Evolutionary conservation across 805 yeast genomes (phyloP).

Genomic region (Kockiozyma suomiensis): DNA sequence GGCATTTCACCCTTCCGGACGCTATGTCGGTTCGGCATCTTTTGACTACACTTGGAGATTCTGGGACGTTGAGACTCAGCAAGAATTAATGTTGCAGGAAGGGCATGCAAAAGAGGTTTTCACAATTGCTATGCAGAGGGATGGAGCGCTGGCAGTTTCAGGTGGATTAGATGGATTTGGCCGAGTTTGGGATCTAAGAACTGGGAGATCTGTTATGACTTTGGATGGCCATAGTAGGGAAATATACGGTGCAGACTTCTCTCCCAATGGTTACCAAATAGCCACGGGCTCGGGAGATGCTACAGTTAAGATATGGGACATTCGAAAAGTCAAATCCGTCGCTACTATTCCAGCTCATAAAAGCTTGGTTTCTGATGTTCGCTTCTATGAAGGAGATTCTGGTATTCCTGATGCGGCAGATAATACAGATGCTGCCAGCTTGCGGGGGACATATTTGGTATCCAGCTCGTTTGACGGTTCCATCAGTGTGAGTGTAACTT

Average conservation of each 20-base stretch:
- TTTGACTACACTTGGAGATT: slow-evolving; percentile 85
- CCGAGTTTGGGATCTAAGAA: slow-evolving; percentile 82
- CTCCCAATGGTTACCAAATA: slow-evolving; percentile 70
- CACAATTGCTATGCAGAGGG: slow-evolving; percentile 61
- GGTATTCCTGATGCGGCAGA: slow-evolving; percentile 34
- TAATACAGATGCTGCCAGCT: slow-evolving; percentile 41
- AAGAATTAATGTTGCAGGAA: slow-evolving; percentile 69
- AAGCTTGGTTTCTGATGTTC: slow-evolving; percentile 67
- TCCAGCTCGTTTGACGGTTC: slow-evolving; percentile 74
- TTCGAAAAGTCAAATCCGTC: slow-evolving; percentile 54
- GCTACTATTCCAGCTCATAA: slow-evolving; percentile 72
- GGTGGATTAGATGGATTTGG: slow-evolving; percentile 79
- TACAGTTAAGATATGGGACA: slow-evolving; percentile 80
- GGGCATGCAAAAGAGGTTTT: slow-evolving; percentile 81
- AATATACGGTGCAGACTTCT: slow-evolving; percentile 71
- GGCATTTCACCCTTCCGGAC: slow-evolving; percentile 66
- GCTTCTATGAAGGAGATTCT: slow-evolving; percentile 48
- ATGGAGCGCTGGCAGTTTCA: slow-evolving; percentile 74
- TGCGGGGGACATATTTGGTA: slow-evolving; percentile 53
- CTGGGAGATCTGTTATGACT: slow-evolving; percentile 64
- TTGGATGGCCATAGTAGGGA: slow-evolving; percentile 73
- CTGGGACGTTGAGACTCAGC: slow-evolving; percentile 66
- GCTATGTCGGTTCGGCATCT: slow-evolving; percentile 67
- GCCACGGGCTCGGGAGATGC: slow-evolving; percentile 89
- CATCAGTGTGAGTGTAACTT: slow-evolving; percentile 45